A percentile compares a stretch with the other conserved stretches of the same genome.
These are phyloP conservation scores for Hymenoscyphus repandus DNA, from an alignment of 2,329 filamentous ascomycete genomes.

Conservation along the genomic window DNA sequence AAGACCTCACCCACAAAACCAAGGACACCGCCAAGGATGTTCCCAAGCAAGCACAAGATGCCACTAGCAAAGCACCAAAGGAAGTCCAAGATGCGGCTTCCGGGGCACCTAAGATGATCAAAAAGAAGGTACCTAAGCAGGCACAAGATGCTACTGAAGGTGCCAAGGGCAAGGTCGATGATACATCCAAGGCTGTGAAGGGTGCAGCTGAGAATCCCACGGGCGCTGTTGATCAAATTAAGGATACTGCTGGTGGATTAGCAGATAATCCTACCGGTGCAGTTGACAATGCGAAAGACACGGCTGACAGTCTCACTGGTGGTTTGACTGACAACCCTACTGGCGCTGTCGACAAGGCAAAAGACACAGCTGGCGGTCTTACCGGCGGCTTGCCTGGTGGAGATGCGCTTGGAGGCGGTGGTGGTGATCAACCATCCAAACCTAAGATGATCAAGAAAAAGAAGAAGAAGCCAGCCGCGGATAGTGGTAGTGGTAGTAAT, in stretches of 20 bases:
- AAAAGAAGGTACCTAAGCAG: background rate
- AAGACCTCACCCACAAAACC: conserved; percentile 1
- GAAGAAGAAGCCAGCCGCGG: background rate
- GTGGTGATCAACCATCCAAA: background rate
- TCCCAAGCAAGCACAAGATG: background rate
- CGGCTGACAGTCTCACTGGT: background rate
- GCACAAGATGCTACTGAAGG: background rate
- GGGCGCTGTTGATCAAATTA: background rate
- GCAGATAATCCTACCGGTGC: conserved; percentile 4
- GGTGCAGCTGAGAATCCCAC: conserved; percentile 1
- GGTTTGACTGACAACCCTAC: conserved; percentile 3
- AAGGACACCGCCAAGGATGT: conserved; percentile 5
- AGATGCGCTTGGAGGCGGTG: conserved; percentile 2
- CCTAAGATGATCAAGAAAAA: conserved; percentile 5
- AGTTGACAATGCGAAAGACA: background rate
- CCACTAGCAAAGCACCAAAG: conserved; percentile 7
- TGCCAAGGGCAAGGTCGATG: background rate
- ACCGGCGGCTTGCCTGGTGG: conserved; percentile 3
- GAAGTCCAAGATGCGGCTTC: background rate
- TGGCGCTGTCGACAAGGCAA: background rate
- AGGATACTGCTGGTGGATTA: conserved; percentile 2
- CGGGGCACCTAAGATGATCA: conserved; percentile 1
- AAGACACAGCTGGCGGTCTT: background rate
- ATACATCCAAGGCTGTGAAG: background rate
- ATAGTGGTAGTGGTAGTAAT: background rate